phyloP scores from a whole-genome alignment of 306 rosid species.

The Urtica urens region DNA sequence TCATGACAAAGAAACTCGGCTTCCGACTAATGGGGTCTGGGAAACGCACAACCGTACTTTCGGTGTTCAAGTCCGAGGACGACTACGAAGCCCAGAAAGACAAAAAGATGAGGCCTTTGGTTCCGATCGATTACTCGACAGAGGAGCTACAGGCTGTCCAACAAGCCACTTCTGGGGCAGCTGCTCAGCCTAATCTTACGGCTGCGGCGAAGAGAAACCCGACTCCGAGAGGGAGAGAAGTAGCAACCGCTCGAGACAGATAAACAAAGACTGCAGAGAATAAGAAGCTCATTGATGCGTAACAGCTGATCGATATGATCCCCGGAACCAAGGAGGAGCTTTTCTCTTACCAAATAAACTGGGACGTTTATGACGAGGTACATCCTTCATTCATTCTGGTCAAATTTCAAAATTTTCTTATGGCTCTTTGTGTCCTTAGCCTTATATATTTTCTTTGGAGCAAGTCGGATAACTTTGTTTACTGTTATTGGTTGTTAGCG shows the following conservation, averaged over 20 bases:
- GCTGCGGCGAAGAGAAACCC: conserved; percentile 87
- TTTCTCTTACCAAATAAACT: conserved; percentile 81
- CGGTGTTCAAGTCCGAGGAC: conserved; percentile 88
- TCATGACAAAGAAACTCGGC: conserved; percentile 77
- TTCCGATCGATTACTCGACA: conserved; percentile 95
- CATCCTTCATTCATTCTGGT: too few relatives aligned
- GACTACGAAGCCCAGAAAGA: conserved; percentile 92
- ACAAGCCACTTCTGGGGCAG: conserved; percentile 46
- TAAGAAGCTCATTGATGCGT: conserved; percentile 75
- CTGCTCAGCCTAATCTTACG: conserved; percentile 74
- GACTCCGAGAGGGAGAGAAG: too few relatives aligned
- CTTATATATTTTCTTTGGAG: too few relatives aligned
- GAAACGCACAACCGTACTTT: conserved; percentile 79
- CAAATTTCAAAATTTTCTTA: too few relatives aligned
- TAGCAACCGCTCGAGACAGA: too few relatives aligned
- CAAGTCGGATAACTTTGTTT: too few relatives aligned
- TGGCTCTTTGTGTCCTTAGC: too few relatives aligned
- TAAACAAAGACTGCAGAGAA: conserved; percentile 67
- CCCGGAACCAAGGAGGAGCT: conserved; percentile 95
- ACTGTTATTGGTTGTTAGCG: too few relatives aligned
- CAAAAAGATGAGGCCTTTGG: conserved; percentile 94
- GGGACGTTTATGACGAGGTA: conserved; percentile 90
- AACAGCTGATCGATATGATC: conserved; percentile 93
- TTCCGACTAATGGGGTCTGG: conserved; percentile 95
- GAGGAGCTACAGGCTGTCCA: conserved; percentile 93